phyloP scores from a whole-genome alignment of 108 stramenopile genomes.

The Nannochloropsis granulata region DNA sequence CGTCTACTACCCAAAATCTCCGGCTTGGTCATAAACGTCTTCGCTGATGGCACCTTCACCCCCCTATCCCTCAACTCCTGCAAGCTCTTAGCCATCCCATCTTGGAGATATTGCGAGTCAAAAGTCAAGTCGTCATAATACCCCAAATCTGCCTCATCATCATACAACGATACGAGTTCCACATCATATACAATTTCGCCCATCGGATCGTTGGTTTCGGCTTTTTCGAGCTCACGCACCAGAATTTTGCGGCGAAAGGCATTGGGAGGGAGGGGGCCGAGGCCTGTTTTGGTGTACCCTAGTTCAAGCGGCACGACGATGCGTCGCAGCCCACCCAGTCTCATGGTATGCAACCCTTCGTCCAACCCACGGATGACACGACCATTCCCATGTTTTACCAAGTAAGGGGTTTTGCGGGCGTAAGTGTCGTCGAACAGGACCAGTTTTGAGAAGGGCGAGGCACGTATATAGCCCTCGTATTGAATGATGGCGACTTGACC shows the following conservation, averaged over 20 bases:
- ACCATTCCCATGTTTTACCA: background rate
- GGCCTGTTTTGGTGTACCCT: background rate
- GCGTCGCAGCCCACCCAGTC: background rate
- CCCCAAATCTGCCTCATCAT: background rate
- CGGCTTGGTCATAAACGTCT: background rate
- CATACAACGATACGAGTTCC: background rate
- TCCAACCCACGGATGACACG: background rate
- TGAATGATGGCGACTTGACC: background rate
- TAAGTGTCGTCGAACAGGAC: background rate
- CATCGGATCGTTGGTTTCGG: background rate
- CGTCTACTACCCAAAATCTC: background rate
- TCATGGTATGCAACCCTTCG: background rate
- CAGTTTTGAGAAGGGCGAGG: background rate
- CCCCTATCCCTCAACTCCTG: background rate
- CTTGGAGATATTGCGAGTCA: background rate
- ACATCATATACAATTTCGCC: background rate
- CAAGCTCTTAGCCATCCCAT: background rate
- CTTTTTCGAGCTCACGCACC: background rate
- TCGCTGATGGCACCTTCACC: background rate
- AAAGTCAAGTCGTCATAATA: background rate
- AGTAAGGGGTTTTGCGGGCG: background rate
- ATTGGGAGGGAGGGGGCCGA: background rate
- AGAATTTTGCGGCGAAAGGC: background rate
- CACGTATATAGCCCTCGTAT: background rate
- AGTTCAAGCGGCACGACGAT: background rate